Conservation (phyloP, 2,329 filamentous ascomycete species). For the Penicillium oxalicum region DNA sequence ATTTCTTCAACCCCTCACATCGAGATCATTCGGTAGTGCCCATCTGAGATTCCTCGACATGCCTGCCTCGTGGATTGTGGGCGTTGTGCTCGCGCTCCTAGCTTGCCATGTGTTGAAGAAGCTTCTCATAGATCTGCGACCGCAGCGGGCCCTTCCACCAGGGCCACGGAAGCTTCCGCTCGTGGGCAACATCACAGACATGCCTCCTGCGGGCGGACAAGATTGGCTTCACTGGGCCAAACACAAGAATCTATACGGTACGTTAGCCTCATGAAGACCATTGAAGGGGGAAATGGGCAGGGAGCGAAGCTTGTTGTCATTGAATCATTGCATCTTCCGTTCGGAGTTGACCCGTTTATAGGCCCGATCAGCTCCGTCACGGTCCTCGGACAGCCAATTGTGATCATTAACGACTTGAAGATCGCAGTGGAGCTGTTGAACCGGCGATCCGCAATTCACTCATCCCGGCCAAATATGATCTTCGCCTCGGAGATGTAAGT, state of each 20-base stretch:
- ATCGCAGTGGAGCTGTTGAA: constrained; percentile 31
- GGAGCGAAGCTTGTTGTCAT: no score
- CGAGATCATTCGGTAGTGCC: no score
- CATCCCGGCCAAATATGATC: constrained; percentile 25
- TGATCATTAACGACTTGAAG: constrained; percentile 32
- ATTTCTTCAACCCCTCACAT: no score
- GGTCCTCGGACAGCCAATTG: constrained; percentile 30
- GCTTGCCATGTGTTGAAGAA: neutral
- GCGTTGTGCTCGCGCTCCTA: neutral
- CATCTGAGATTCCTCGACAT: neutral
- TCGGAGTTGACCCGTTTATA: constrained; percentile 1
- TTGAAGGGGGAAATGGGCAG: no score
- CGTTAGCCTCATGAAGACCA: no score
- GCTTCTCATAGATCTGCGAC: neutral
- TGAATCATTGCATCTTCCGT: no score
- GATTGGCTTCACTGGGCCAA: constrained; percentile 43
- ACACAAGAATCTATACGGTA: constrained; percentile 40
- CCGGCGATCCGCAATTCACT: constrained; percentile 27
- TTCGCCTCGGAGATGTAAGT: constrained; percentile 36
- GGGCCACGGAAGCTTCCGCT: constrained; percentile 46
- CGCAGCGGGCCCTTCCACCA: constrained; percentile 36
- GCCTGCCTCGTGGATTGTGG: neutral
- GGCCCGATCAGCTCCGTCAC: constrained; percentile 35
- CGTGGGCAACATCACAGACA: constrained; percentile 46
- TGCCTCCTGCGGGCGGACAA: constrained; percentile 37